These are phyloP conservation scores for Fusarium staphyleae DNA, from an alignment of 2,329 filamentous ascomycete species.

Conservation along the genomic window DNA sequence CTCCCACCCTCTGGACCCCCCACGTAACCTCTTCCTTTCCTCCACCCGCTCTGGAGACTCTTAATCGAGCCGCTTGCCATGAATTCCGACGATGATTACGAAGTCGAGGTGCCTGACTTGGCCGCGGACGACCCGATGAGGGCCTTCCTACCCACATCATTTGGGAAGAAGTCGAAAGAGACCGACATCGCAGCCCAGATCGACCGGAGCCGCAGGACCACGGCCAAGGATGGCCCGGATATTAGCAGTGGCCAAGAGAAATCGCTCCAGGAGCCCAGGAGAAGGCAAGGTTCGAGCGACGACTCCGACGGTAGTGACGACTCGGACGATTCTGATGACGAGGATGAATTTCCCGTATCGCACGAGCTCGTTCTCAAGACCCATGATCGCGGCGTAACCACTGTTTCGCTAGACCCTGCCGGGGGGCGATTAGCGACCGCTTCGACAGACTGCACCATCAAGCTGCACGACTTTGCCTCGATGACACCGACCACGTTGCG, in stretches of 20 bases:
- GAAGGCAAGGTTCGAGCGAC: constrained; percentile 54
- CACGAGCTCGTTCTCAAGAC: constrained; percentile 94
- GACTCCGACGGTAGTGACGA: constrained; percentile 56
- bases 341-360: constrained; percentile 89
- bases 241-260: constrained; percentile 21
- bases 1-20: constrained; percentile 26
- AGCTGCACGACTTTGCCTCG: constrained; percentile 92
- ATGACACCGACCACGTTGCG: constrained; percentile 95
- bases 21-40: constrained; percentile 24
- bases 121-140: constrained; percentile 73
- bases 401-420: constrained; percentile 82
- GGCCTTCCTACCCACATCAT: constrained; percentile 79
- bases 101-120: constrained; percentile 61
- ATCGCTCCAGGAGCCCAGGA: constrained; percentile 26
- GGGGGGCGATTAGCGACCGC: constrained; percentile 88
- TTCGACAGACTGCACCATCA: constrained; percentile 88
- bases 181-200: constrained; percentile 82
- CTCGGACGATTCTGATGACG: constrained; percentile 70
- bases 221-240: constrained; percentile 20
- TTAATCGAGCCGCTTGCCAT: constrained; percentile 47
- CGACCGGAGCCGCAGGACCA: constrained; percentile 73
- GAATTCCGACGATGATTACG: constrained; percentile 67
- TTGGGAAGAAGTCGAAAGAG: constrained; percentile 81
- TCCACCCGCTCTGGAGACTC: constrained; percentile 18
- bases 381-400: constrained; percentile 86